Evolutionary conservation across 306 rosid genomes (phyloP).

Genomic region (Canavalia gladiata): DNA sequence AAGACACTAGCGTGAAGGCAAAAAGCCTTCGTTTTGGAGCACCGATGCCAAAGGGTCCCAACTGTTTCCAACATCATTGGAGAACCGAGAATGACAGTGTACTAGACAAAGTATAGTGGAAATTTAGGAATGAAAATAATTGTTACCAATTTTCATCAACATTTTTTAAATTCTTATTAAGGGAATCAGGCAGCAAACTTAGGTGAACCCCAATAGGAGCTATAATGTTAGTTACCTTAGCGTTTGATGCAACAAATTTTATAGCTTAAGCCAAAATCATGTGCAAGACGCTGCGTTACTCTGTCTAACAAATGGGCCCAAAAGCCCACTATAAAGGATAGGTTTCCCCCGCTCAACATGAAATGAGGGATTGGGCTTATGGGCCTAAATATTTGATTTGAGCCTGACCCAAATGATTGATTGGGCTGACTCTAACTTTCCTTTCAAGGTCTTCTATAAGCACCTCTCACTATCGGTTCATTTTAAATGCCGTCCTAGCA

Average conservation of each 20-base stretch:
- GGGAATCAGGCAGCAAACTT: not conserved
- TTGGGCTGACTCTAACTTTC: not conserved
- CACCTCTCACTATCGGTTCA: not conserved
- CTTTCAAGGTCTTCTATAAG: not conserved
- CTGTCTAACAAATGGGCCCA: not conserved
- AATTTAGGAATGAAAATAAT: not conserved
- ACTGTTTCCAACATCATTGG: constrained; percentile 45
- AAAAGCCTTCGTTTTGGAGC: constrained; percentile 54
- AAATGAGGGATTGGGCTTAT: no score
- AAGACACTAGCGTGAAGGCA: constrained; percentile 52
- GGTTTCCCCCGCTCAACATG: not conserved
- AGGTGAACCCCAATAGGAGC: not conserved
- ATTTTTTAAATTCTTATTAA: not conserved
- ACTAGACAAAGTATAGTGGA: not conserved
- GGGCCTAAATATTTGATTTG: not conserved
- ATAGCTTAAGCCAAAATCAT: not conserved
- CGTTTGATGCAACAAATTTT: no score
- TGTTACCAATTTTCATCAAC: constrained; percentile 1
- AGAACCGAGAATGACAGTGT: not conserved
- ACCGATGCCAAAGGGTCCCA: constrained; percentile 47
- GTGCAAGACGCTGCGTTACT: not conserved
- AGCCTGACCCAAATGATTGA: not conserved
- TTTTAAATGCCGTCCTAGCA: not conserved
- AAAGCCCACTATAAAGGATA: not conserved
- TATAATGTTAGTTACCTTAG: no score